Base-by-base conservation (phyloP, 352 stramenopile species). In the Globisporangium yorkense region DNA sequence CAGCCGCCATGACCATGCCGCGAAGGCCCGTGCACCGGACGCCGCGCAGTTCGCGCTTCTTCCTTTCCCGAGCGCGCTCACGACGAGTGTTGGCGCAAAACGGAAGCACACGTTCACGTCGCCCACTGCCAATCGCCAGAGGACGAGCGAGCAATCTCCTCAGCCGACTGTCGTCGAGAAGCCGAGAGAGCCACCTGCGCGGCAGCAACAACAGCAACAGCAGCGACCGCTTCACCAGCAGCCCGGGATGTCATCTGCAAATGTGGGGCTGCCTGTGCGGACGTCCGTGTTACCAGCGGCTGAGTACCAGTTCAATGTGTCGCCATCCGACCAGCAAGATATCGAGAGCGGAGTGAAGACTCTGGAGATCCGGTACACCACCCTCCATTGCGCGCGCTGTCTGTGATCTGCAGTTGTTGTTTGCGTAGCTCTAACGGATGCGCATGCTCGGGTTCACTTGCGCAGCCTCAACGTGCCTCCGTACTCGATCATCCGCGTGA, bases 401-500 rank as follows among this genome's bases (percentile, higher is more conserved):
- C 24, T 4, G 27, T 1, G 1, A 47, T 8, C 15, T 46, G 2
- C 18, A 45, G 3, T 16, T 6, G 16, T 12, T 43, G 10, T 5
- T 47, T 18, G 41, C 9, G 41, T 16, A 20, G 20, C 10, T 39
- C 8, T 37, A n/a, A 44, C 50, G 9, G 16, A 18, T 15, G 37
- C 3, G n/a, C 35, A 45, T 20, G 51, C 15, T 24, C 6, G 5
- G 37, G 33, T 20, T 10, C 16, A 27, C n/a, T 33, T 7, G 3
- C 13, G 9, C 40, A 86, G 76, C 33, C 65, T 90, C 18, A 88
- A 90, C 45, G 73, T 70, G 27, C 64, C 72, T 13, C 80, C 80
- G 35, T 90, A 90, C 50, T 85, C 75, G 4, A 80, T 87, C 65
- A 89, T 89, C 54, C 80, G 71, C 45, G 65, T 66, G 15, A 79